Percentiles rank a stretch among this genome's conserved stretches.
phyloP scores from a whole-genome alignment of 2,329 filamentous ascomycete species.

The Pestalotiopsis sp. region DNA sequence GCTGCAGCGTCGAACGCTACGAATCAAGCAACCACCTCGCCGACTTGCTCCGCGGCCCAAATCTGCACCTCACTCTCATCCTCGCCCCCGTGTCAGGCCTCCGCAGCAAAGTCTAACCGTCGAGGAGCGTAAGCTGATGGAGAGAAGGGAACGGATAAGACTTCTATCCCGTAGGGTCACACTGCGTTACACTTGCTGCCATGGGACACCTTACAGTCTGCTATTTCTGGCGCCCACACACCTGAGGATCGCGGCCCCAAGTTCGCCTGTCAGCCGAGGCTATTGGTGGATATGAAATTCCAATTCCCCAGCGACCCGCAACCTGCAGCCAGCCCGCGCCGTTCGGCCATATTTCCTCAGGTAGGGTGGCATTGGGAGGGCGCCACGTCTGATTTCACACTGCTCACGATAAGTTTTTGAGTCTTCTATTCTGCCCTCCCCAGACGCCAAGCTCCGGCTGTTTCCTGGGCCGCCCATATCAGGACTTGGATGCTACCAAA shows the following conservation, averaged over 20 bases:
- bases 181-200: conserved; percentile 10
- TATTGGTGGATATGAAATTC: conserved; percentile 9
- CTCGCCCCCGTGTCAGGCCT: neutral
- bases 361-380: conserved; percentile 1
- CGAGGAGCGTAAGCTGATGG: conserved; percentile 12
- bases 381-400: neutral
- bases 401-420: neutral
- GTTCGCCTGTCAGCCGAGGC: conserved; percentile 1
- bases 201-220: conserved; percentile 1
- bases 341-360: conserved; percentile 2
- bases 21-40: conserved; percentile 9
- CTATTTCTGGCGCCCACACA: conserved; percentile 14
- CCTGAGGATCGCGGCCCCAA: conserved; percentile 2
- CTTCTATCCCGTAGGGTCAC: conserved; percentile 3
- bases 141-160: neutral
- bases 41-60: neutral
- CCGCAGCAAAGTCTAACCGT: neutral
- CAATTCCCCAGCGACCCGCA: conserved; percentile 4
- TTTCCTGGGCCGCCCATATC: neutral
- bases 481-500: neutral
- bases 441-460: neutral
- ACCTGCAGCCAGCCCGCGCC: conserved; percentile 3
- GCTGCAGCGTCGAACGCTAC: neutral
- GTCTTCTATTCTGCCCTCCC: neutral
- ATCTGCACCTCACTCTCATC: neutral